Percentiles rank a stretch among this genome's conserved stretches.
Evolutionary conservation across 2,329 filamentous ascomycete genomes (phyloP).

Genomic region (Ampelomyces quisqualis): DNA sequence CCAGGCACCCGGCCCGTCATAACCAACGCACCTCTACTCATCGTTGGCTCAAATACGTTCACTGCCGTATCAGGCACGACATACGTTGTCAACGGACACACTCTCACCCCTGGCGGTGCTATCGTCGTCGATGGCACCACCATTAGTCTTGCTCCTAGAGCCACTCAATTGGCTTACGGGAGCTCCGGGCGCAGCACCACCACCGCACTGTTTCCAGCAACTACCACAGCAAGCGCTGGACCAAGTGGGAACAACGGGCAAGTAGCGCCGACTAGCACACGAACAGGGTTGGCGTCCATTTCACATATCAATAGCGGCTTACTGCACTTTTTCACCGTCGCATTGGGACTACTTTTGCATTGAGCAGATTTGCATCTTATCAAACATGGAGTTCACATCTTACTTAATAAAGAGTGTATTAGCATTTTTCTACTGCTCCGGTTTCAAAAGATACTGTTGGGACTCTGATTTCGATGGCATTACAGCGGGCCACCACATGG

Average conservation of each 20-base stretch:
- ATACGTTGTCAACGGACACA: constrained; percentile 43
- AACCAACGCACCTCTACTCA: constrained; percentile 35
- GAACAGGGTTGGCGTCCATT: constrained; percentile 2
- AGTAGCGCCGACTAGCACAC: constrained; percentile 10
- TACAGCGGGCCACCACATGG: too few species aligned
- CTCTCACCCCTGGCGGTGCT: constrained; percentile 43
- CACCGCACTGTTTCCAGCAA: constrained; percentile 44
- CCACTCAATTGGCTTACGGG: constrained; percentile 42
- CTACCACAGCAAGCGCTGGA: constrained; percentile 32
- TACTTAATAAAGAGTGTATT: background rate
- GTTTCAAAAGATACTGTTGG: too few species aligned
- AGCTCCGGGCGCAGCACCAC: constrained; percentile 35
- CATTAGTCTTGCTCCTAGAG: constrained; percentile 38
- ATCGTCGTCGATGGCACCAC: constrained; percentile 37
- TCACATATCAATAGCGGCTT: background rate
- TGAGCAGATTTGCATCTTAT: background rate
- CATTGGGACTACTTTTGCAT: background rate
- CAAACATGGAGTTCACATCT: background rate
- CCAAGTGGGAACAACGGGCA: constrained; percentile 12
- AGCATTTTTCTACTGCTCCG: too few species aligned
- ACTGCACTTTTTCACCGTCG: background rate
- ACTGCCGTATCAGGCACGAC: constrained; percentile 31
- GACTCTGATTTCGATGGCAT: too few species aligned
- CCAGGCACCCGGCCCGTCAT: constrained; percentile 19
- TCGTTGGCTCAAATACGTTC: constrained; percentile 34